Conservation (phyloP, 139 green algal species). For the Eudorina sp. region DNA sequence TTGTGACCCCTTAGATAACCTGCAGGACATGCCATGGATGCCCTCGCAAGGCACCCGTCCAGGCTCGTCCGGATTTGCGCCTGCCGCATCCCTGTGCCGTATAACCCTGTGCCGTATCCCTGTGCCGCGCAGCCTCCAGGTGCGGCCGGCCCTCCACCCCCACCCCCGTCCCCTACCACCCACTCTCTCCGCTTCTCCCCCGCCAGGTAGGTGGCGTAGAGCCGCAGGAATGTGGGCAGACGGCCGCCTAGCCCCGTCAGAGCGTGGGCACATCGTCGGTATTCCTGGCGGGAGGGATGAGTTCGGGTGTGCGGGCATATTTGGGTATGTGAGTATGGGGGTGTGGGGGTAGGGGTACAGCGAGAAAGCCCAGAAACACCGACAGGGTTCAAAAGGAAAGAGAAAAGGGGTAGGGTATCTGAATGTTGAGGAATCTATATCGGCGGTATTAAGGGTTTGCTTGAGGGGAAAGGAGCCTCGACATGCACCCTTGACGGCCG, state of each 20-base stretch:
- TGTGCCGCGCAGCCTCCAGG: too few species aligned
- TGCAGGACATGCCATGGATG: too few species aligned
- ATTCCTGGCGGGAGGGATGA: conserved; percentile 76
- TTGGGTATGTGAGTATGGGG: too few species aligned
- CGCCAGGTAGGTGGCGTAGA: conserved; percentile 86
- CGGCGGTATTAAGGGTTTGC: too few species aligned
- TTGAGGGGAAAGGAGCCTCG: too few species aligned
- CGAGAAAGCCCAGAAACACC: background rate
- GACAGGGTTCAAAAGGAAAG: background rate
- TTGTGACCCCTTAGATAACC: too few species aligned
- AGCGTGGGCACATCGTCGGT: conserved; percentile 78
- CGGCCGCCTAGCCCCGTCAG: conserved; percentile 57
- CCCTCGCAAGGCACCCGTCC: too few species aligned
- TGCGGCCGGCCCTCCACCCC: background rate
- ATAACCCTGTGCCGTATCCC: too few species aligned
- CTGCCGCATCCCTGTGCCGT: too few species aligned
- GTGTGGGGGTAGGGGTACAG: background rate
- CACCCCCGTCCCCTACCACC: conserved; percentile 50
- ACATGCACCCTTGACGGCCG: too few species aligned
- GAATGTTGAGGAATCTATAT: background rate
- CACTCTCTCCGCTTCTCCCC: conserved; percentile 91
- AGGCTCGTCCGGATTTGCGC: too few species aligned
- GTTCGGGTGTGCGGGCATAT: background rate
- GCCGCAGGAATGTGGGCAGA: conserved; percentile 84
- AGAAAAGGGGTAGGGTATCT: background rate